These are phyloP conservation scores for Microdochium paspali DNA, from an alignment of 2,329 filamentous ascomycete species.

Conservation along the genomic window DNA sequence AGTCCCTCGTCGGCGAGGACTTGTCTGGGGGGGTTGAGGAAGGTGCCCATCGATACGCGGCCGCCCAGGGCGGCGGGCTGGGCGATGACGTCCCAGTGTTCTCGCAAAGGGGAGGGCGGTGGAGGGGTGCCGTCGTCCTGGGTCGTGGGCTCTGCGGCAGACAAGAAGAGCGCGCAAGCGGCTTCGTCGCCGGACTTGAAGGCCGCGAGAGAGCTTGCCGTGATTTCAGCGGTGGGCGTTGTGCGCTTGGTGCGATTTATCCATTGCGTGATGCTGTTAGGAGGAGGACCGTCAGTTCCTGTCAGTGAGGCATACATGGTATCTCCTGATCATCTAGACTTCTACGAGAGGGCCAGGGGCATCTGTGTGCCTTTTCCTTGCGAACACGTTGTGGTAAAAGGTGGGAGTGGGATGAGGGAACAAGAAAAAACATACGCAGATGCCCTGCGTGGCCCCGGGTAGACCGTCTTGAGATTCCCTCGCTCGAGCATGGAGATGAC, in stretches of 20 bases:
- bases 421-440: constrained; percentile 7
- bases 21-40: neutral
- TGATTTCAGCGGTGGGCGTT: constrained; percentile 14
- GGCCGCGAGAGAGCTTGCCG: constrained; percentile 7
- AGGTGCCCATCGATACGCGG: neutral
- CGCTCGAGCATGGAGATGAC: constrained; percentile 4
- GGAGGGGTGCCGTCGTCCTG: constrained; percentile 3
- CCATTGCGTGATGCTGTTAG: constrained; percentile 13
- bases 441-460: constrained; percentile 11
- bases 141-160: constrained; percentile 8
- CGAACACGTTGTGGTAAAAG: too few species aligned
- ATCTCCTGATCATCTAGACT: neutral
- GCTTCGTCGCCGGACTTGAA: constrained; percentile 21
- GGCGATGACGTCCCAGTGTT: constrained; percentile 22
- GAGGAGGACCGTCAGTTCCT: neutral
- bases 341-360: too few species aligned
- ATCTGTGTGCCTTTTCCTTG: too few species aligned
- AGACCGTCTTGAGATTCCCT: constrained; percentile 6
- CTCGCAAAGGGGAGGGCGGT: neutral
- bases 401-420: neutral
- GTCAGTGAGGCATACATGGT: neutral
- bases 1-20: neutral
- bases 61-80: constrained; percentile 15
- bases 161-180: constrained; percentile 20
- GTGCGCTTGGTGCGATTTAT: constrained; percentile 12